A percentile compares a stretch with the other conserved stretches of the same genome.
These are phyloP conservation scores for Melocanna baccifera DNA, from an alignment of 176 grass and related monocot genomes.

Conservation along the genomic window DNA sequence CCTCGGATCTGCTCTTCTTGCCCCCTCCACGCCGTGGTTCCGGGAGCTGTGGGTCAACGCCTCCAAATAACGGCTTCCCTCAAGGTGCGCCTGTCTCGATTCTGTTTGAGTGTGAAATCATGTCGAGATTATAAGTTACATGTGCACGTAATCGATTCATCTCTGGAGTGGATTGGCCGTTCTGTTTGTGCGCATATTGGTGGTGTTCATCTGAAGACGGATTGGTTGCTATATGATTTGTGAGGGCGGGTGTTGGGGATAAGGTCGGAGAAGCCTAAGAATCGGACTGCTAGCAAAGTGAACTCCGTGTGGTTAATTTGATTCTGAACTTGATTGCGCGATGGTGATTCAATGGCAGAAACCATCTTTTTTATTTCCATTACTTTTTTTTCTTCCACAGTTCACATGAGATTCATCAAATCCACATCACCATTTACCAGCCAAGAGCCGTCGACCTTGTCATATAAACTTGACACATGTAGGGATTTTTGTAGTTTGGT, in stretches of 20 bases:
- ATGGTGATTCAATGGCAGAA: background rate
- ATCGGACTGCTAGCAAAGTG: background rate
- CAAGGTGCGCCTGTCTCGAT: background rate
- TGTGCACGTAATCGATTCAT: background rate
- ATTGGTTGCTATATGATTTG: background rate
- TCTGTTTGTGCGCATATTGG: background rate
- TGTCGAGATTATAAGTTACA: background rate
- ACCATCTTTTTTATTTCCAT: background rate
- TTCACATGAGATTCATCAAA: slow-evolving; percentile 1
- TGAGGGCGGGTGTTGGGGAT: background rate
- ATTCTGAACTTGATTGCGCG: background rate
- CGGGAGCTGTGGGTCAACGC: slow-evolving; percentile 59
- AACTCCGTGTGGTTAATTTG: background rate
- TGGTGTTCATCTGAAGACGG: too few relatives aligned
- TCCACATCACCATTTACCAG: background rate
- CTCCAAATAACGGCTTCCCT: slow-evolving; percentile 24
- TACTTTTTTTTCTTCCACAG: background rate
- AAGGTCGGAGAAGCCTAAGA: background rate
- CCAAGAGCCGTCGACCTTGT: background rate
- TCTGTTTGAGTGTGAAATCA: background rate
- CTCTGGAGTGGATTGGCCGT: background rate
- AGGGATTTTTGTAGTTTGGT: background rate
- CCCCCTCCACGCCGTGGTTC: slow-evolving; percentile 64
- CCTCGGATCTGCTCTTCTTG: slow-evolving; percentile 35
- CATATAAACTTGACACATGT: slow-evolving; percentile 7